Base-by-base conservation (phyloP, 108 stramenopile genomes). In the Aureococcus anophagefferens region DNA sequence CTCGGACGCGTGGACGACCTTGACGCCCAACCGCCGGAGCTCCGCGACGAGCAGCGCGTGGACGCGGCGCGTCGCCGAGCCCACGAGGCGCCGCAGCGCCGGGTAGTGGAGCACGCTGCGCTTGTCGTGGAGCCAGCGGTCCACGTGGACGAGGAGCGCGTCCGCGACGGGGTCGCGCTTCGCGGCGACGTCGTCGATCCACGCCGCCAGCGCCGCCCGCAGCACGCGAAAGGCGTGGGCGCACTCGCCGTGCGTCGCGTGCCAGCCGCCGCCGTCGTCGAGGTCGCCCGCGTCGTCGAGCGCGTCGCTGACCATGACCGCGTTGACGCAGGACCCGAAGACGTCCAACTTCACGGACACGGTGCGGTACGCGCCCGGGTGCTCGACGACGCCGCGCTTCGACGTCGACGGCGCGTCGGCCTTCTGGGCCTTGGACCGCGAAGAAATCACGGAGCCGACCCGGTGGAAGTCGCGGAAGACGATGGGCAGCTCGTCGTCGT, bases 301-400 rank as follows among this genome's bases (percentile, higher is more conserved):
- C 65, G 69, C 37, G 72, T 76, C 35, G 9, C 78, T 40, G 74
- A 87, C 87, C 34, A 91, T 84, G 40, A 95, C 75, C 5, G 94
- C 92, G 13, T 92, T 91, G 66, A 97, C 94, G 17, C 93, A 93
- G 32, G 97, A 78, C 76, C 94, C 92, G 33, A 87, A 83, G 30
- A 99, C 68, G 69, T 96, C 93, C 17, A 97, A 77, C 46, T 96
- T 95, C n/a, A 94, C 92, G 72, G 95, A 96, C 66, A 94, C 77
- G 30, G 82, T 81, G 34, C 98, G 85, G 76, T 96, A 97, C 30
- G 88, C 89, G 18, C 96, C 96, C 30, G 84, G 84, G 30, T 35
- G 35, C 28, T 64, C 30, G 35, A 85, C 63, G 63, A 30, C 28
- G 30, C 29, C 28, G 9, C 4, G 4, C 63, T 13, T 30, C 11